phyloP scores from a whole-genome alignment of 148 eudicot genomes.

The Heliosperma pusillum region DNA sequence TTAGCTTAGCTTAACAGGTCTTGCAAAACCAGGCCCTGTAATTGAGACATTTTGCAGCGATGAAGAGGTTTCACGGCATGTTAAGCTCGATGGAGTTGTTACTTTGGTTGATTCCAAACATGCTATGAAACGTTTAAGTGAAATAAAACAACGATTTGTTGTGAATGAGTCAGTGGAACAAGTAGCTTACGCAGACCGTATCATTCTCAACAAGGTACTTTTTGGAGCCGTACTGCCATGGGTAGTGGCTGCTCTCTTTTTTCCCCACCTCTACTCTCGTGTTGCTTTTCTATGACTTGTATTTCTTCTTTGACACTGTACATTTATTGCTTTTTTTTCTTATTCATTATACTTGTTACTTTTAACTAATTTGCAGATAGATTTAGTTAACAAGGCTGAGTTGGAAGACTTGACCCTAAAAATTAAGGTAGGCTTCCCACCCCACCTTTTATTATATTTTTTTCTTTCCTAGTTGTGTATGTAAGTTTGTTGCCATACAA shows the following conservation, averaged over 20 bases:
- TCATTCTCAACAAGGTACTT: slow-evolving; percentile 79
- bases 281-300: background rate
- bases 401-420: slow-evolving; percentile 48
- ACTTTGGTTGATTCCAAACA: slow-evolving; percentile 90
- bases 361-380: slow-evolving; percentile 52
- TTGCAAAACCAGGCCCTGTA: slow-evolving; percentile 97
- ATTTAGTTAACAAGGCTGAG: slow-evolving; percentile 64
- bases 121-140: slow-evolving; percentile 72
- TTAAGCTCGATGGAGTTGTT: slow-evolving; percentile 93
- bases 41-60: slow-evolving; percentile 92
- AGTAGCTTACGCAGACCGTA: slow-evolving; percentile 95
- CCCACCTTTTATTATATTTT: background rate
- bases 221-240: background rate
- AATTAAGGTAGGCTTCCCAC: slow-evolving; percentile 47
- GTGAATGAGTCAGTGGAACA: slow-evolving; percentile 96
- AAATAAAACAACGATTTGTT: slow-evolving; percentile 88
- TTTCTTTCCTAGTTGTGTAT: background rate
- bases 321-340: background rate
- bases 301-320: background rate
- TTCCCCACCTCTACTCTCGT: background rate
- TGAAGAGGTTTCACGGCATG: slow-evolving; percentile 69
- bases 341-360: background rate
- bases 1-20: slow-evolving; percentile 45
- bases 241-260: background rate
- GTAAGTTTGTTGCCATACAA: too few species aligned